Evolutionary conservation across 805 yeast species (phyloP).

Genomic region (Candida oleophila): DNA sequence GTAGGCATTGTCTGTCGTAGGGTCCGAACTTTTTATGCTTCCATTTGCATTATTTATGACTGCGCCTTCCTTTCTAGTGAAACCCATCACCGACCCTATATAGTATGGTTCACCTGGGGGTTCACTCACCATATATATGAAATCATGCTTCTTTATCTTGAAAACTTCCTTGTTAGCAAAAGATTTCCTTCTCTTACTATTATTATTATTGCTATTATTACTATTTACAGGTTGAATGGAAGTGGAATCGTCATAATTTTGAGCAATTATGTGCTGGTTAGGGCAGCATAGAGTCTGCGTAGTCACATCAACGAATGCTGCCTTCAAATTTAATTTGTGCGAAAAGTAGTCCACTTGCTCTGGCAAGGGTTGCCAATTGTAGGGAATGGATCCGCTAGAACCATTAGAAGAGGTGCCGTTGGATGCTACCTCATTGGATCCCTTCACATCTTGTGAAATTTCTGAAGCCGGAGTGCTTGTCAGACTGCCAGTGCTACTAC

Average conservation of each 20-base stretch:
- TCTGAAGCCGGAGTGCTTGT: neutral
- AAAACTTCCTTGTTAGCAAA: slow-evolving; percentile 21
- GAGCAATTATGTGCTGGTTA: slow-evolving; percentile 18
- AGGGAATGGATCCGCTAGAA: slow-evolving; percentile 25
- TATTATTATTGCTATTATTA: neutral
- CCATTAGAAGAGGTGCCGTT: slow-evolving; percentile 2
- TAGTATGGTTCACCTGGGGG: slow-evolving; percentile 95
- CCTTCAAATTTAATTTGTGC: slow-evolving; percentile 37
- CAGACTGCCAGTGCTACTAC: neutral
- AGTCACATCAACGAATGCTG: slow-evolving; percentile 40
- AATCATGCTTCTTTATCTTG: slow-evolving; percentile 54
- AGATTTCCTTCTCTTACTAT: slow-evolving; percentile 7
- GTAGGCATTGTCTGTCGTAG: slow-evolving; percentile 2
- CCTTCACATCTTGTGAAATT: slow-evolving; percentile 2
- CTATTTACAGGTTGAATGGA: neutral
- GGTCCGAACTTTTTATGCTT: neutral
- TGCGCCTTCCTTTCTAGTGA: slow-evolving; percentile 20
- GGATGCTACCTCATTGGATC: slow-evolving; percentile 4
- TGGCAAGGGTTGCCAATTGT: slow-evolving; percentile 52
- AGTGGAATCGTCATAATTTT: slow-evolving; percentile 5
- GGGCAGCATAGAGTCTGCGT: slow-evolving; percentile 41
- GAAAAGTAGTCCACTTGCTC: slow-evolving; percentile 40
- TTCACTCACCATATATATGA: slow-evolving; percentile 80
- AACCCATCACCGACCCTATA: slow-evolving; percentile 80
- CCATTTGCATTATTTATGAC: neutral